Conservation (phyloP, 768 basidiomycete species). For the Boletales sp. region DNA sequence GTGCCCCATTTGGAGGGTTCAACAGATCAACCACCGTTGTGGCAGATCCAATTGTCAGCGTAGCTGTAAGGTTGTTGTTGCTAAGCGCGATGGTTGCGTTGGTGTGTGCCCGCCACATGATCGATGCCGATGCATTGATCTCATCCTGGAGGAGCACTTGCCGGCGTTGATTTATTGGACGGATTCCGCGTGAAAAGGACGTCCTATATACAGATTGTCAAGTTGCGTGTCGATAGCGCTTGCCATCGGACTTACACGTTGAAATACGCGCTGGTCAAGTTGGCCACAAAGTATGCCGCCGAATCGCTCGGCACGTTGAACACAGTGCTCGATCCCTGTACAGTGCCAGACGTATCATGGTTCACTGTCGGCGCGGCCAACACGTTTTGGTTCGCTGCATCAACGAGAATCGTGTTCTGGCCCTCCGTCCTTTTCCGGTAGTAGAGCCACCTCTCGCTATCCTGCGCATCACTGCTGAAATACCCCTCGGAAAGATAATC, state of each 20-base stretch:
- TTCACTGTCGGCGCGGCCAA: slow-evolving; percentile 54
- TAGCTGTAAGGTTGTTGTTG: slow-evolving; percentile 61
- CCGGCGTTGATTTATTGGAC: slow-evolving; percentile 73
- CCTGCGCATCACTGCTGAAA: slow-evolving; percentile 72
- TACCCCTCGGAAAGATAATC: slow-evolving; percentile 78
- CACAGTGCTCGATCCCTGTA: slow-evolving; percentile 86
- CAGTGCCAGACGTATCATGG: slow-evolving; percentile 52
- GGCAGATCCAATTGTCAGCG: slow-evolving; percentile 66
- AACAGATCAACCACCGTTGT: slow-evolving; percentile 65
- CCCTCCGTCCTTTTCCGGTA: slow-evolving; percentile 97
- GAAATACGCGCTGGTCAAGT: slow-evolving; percentile 76
- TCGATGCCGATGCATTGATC: slow-evolving; percentile 50
- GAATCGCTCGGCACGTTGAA: slow-evolving; percentile 58
- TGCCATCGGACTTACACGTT: slow-evolving; percentile 49
- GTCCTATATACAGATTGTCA: slow-evolving; percentile 39
- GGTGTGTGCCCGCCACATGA: slow-evolving; percentile 95
- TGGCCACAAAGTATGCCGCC: slow-evolving; percentile 77
- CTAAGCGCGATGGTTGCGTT: slow-evolving; percentile 76
- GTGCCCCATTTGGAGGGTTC: slow-evolving; percentile 61
- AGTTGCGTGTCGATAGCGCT: neutral
- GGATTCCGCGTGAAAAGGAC: slow-evolving; percentile 80
- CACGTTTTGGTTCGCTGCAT: slow-evolving; percentile 77
- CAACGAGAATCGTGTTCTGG: slow-evolving; percentile 89
- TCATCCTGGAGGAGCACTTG: slow-evolving; percentile 96
- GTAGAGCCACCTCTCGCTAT: slow-evolving; percentile 78